Evolutionary conservation across 208 protist genomes (phyloP).

Genomic region (Trypanosomatidae sp.): DNA sequence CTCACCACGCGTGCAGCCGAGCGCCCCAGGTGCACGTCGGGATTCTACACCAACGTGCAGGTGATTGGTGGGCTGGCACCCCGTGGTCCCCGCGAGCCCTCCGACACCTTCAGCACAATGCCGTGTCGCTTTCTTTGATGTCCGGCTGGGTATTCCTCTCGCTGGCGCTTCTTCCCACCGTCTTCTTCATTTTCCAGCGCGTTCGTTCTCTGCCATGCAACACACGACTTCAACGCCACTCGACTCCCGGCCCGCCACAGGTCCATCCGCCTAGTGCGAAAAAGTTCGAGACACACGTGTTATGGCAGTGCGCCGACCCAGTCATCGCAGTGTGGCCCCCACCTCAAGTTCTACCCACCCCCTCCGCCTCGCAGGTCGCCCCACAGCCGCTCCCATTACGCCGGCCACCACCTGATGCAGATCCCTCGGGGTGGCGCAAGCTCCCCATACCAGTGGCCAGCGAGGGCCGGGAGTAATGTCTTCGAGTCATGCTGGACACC

Average conservation of each 20-base stretch:
- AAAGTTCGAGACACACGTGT: background rate
- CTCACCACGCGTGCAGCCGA: background rate
- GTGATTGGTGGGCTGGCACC: constrained; percentile 5
- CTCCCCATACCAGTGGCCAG: too few species aligned
- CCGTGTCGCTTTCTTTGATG: constrained; percentile 14
- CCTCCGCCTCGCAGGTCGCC: too few species aligned
- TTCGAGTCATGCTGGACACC: background rate
- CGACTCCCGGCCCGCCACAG: background rate
- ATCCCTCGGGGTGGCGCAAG: too few species aligned
- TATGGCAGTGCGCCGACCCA: too few species aligned
- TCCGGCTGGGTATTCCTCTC: background rate
- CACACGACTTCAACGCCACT: background rate
- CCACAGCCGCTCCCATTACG: too few species aligned
- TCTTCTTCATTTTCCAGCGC: background rate
- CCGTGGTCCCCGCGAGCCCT: constrained; percentile 13
- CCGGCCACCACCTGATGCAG: too few species aligned
- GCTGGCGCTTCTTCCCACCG: background rate
- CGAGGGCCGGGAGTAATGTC: too few species aligned
- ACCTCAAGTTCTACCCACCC: too few species aligned
- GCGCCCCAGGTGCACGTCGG: background rate
- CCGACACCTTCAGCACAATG: constrained; percentile 5
- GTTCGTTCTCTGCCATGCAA: background rate
- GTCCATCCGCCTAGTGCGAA: background rate
- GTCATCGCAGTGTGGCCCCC: too few species aligned
- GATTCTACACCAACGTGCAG: background rate